Base-by-base conservation (phyloP, 306 rosid genomes). In the Lagenaria siceraria region DNA sequence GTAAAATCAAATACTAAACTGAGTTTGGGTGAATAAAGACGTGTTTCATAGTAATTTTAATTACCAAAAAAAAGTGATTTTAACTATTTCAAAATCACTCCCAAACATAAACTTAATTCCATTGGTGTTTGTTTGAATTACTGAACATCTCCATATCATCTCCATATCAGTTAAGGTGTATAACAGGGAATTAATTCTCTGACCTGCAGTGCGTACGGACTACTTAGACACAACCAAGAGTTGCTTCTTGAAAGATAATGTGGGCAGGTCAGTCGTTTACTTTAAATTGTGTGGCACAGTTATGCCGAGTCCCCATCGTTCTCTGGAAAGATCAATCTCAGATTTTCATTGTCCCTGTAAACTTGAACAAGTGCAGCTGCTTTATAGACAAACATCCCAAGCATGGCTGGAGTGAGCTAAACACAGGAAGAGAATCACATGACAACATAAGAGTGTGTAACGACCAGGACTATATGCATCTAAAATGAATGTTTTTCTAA, bases 361-460 rank as follows among this genome's bases (percentile, higher is more conserved):
- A 90, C 97, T 90, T 94, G 98, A 58, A 87, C 91, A 52, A 94
- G 92, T 33, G 70, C 89, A 55, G 96, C 98, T 74, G 93, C 98
- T 84, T 94, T 94, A 82, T 94, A 90, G 65, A 90, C 98, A 77
- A 94, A 89, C 97, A 94, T 81, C 81, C 98, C 98, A 70, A 92
- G 78, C 93, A 92, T 92, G 40, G 98, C 98, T 12, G 98, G 98
- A 76, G 89, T 94, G 80, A 94, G 82, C 98, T 94, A 83, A 18
- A 56, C 71, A 66, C 82, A 60, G 80, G 25, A 84, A 78, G 21
- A 69, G 7, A 59, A 74, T 15, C 54, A 19, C 51, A 25, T 22
- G 49, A 53, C 51, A 49, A 35, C 29, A 46, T 35, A 13, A 0
- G 35, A 51, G 63, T 9, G 46, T 18, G 29, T 21, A 19, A 40